Percentiles rank a stretch among this genome's conserved stretches.
These are phyloP conservation scores for Colletotrichum filicis DNA, from an alignment of 2,329 filamentous ascomycete species.

Conservation along the genomic window DNA sequence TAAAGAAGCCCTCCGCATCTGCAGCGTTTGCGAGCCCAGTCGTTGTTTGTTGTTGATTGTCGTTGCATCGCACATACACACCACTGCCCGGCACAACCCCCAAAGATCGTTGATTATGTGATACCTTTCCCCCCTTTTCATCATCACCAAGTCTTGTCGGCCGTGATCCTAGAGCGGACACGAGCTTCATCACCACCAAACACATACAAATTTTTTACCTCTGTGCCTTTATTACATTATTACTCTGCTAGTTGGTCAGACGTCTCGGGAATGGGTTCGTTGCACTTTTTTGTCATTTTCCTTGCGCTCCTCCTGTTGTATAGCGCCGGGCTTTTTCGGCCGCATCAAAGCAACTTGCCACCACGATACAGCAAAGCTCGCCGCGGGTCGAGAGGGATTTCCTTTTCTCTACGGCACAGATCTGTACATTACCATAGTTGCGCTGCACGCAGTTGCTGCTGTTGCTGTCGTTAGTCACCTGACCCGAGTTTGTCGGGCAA, in stretches of 20 bases:
- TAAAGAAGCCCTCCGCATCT: constrained; percentile 46
- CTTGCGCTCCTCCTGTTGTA: constrained; percentile 33
- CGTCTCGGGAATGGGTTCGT: constrained; percentile 46
- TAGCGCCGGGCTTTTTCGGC: constrained; percentile 45
- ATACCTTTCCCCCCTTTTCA: constrained; percentile 44
- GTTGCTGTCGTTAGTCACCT: constrained; percentile 39
- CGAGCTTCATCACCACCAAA: constrained; percentile 31
- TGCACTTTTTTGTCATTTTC: constrained; percentile 39
- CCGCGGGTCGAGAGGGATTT: constrained; percentile 49
- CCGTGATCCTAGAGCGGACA: constrained; percentile 33
- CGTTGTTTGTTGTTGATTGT: constrained; percentile 37
- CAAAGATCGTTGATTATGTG: constrained; percentile 41
- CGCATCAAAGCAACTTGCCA: constrained; percentile 43
- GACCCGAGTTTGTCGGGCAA: constrained; percentile 32
- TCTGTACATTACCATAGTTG: constrained; percentile 68
- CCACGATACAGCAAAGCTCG: constrained; percentile 50
- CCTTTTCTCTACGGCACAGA: constrained; percentile 50
- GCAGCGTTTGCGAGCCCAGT: constrained; percentile 47
- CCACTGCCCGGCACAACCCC: constrained; percentile 35
- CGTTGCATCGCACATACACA: constrained; percentile 38
- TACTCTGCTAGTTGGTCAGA: constrained; percentile 35
- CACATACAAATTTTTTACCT: constrained; percentile 30
- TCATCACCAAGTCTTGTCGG: constrained; percentile 30
- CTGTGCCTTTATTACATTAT: constrained; percentile 34
- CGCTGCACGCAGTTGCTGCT: constrained; percentile 54